Evolutionary conservation across 148 eudicot species (phyloP), one percentile per base, ranked within the genome.

Genomic region (Fallopia convolvulus): DNA sequence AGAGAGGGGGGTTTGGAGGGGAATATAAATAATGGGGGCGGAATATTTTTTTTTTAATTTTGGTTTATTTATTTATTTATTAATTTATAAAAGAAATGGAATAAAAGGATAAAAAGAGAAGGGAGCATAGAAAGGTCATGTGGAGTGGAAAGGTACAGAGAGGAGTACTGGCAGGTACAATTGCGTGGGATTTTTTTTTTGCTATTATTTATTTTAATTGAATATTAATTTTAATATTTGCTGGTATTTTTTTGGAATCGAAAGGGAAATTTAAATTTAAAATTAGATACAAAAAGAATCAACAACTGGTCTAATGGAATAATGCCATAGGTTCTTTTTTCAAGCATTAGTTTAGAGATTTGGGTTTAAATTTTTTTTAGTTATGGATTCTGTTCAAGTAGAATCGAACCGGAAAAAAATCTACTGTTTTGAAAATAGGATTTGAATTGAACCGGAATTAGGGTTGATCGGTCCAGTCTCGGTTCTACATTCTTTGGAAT

Each of bases 131-230:
- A 68, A 68, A 39, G 72, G 72, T 68, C 44, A 68, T 68, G 72
- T 68, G 72, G 72, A 68, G 46, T 68, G 44, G 46, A 42, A 39
- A 33, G 72, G 72, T 68, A 68, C 72, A 68, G 72, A 8, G 72
- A 68, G 20, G 72, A 68, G 72, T 68, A 68, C 72, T 36, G 72
- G 72, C 72, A 39, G 72, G 72, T 68, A 68, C 72, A 68, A 68
- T 68, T 68, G 72, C 72, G 72, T 68, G 20, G 23, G 44, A 33
- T 68, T 68, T 68, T 36, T 66, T 66, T 30, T 26, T 26, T 26
- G 30, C 0, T 26, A 26, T 26, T 26, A 26, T 26, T 26, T 26
- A 26, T 26, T 26, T 26, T 26, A 26, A 26, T 26, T 26, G 30
- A 26, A 0, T 26, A 1, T 26, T 26, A 1, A 26, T 26, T 33